Conservation (phyloP, 2,329 filamentous ascomycete species). For the Verticillium longisporum region DNA sequence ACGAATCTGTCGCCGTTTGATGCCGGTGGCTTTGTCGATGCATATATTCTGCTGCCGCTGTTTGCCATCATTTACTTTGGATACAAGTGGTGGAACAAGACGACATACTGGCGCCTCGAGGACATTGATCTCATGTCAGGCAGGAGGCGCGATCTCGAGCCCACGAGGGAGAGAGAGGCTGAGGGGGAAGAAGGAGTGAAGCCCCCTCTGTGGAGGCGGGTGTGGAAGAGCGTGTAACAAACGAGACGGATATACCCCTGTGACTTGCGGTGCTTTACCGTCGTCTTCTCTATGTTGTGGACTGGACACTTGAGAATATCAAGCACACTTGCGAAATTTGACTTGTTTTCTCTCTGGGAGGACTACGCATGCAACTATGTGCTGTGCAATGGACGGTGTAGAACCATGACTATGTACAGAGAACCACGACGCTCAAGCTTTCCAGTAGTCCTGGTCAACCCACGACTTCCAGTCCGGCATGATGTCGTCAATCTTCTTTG, state of each 20-base stretch:
- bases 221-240: conserved; percentile 24
- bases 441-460: conserved; percentile 8
- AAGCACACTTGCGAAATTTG: background rate
- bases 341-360: too few relatives aligned
- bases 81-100: conserved; percentile 50
- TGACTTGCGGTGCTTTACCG: background rate
- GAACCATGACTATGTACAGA: too few relatives aligned
- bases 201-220: conserved; percentile 31
- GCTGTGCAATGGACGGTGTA: too few relatives aligned
- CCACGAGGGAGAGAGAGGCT: conserved; percentile 24
- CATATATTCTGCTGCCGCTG: conserved; percentile 54
- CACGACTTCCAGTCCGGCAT: conserved; percentile 6
- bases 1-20: conserved; percentile 51
- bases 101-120: conserved; percentile 38
- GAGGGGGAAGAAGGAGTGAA: conserved; percentile 14
- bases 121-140: conserved; percentile 53
- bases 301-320: too few relatives aligned
- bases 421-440: background rate
- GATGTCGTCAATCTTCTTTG: conserved; percentile 22
- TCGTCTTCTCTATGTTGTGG: background rate
- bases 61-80: conserved; percentile 50
- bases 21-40: conserved; percentile 53
- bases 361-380: too few relatives aligned
- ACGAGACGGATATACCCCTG: background rate
- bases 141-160: conserved; percentile 47